A percentile compares a stretch with the other conserved stretches of the same genome.
These are phyloP conservation scores for Leptosphaerulina australis DNA, from an alignment of 2,329 filamentous ascomycete species.

Conservation along the genomic window DNA sequence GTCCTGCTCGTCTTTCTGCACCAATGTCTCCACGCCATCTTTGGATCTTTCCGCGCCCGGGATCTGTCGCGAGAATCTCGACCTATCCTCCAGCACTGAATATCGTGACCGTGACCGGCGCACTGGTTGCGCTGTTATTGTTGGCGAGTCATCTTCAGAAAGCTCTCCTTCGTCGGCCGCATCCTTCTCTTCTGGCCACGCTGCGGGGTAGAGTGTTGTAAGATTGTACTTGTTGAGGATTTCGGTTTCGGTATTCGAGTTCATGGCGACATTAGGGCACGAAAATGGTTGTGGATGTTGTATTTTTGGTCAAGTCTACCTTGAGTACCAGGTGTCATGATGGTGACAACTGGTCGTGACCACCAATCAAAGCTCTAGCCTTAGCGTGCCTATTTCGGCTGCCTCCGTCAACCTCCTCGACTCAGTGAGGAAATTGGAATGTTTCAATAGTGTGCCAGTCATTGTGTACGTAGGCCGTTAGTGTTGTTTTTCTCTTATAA, in stretches of 20 bases:
- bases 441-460: no score
- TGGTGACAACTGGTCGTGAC: constrained; percentile 23
- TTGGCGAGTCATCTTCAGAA: constrained; percentile 60
- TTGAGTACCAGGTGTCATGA: constrained; percentile 18
- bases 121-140: constrained; percentile 30
- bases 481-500: no score
- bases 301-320: not conserved
- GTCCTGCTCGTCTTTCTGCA: constrained; percentile 91
- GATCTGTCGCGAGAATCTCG: constrained; percentile 71
- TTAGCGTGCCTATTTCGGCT: not conserved
- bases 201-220: constrained; percentile 74
- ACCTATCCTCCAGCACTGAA: constrained; percentile 78
- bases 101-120: constrained; percentile 76
- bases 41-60: constrained; percentile 71
- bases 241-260: constrained; percentile 62
- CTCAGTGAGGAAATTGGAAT: no score
- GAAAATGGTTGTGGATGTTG: not conserved
- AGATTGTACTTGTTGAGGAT: constrained; percentile 92
- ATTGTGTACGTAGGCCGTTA: no score
- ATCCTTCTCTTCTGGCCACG: constrained; percentile 87
- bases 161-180: constrained; percentile 62
- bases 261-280: constrained; percentile 31
- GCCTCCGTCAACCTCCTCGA: no score
- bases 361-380: constrained; percentile 31
- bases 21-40: constrained; percentile 74